phyloP scores from a whole-genome alignment of 1,284 basidiomycete genomes.

The Ustilago nuda region DNA sequence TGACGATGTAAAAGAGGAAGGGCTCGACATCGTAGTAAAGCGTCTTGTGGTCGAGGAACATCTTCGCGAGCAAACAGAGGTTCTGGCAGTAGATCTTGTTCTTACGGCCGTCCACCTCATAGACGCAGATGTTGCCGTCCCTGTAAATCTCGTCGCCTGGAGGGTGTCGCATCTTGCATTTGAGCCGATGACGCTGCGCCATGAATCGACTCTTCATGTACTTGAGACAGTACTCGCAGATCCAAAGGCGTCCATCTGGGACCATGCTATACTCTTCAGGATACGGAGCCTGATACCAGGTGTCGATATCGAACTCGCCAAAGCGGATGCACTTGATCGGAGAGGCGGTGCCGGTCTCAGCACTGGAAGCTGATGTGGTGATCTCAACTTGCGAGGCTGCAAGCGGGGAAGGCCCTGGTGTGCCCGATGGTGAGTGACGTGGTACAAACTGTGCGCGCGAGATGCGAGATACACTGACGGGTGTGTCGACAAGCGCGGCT shows the following conservation, averaged over 20 bases:
- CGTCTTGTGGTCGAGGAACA: slow-evolving; percentile 99
- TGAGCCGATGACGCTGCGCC: slow-evolving; percentile 83
- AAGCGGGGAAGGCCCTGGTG: slow-evolving; percentile 16
- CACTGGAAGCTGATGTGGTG: slow-evolving; percentile 45
- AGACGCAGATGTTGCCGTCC: slow-evolving; percentile 87
- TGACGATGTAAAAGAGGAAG: slow-evolving; percentile 98
- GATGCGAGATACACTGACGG: slow-evolving; percentile 29
- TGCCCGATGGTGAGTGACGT: slow-evolving; percentile 23
- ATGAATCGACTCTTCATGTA: slow-evolving; percentile 97
- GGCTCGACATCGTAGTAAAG: slow-evolving; percentile 99
- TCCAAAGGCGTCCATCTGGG: slow-evolving; percentile 91
- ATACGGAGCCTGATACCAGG: slow-evolving; percentile 99
- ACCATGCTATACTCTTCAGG: slow-evolving; percentile 96
- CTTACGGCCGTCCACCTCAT: slow-evolving; percentile 97
- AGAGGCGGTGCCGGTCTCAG: slow-evolving; percentile 60
- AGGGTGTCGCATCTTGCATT: slow-evolving; percentile 93
- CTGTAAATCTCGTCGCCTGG: slow-evolving; percentile 99
- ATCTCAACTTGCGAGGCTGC: slow-evolving; percentile 39
- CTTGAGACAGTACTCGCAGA: slow-evolving; percentile 98
- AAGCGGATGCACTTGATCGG: slow-evolving; percentile 78
- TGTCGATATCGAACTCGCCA: slow-evolving; percentile 93
- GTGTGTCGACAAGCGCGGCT: slow-evolving; percentile 16
- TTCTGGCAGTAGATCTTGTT: slow-evolving; percentile 99
- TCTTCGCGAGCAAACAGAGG: slow-evolving; percentile 96
- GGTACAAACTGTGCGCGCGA: slow-evolving; percentile 33